A percentile compares a stretch with the other conserved stretches of the same genome.
These are phyloP conservation scores for Platismatia glauca DNA, from an alignment of 495 filamentous ascomycete species.

Conservation along the genomic window DNA sequence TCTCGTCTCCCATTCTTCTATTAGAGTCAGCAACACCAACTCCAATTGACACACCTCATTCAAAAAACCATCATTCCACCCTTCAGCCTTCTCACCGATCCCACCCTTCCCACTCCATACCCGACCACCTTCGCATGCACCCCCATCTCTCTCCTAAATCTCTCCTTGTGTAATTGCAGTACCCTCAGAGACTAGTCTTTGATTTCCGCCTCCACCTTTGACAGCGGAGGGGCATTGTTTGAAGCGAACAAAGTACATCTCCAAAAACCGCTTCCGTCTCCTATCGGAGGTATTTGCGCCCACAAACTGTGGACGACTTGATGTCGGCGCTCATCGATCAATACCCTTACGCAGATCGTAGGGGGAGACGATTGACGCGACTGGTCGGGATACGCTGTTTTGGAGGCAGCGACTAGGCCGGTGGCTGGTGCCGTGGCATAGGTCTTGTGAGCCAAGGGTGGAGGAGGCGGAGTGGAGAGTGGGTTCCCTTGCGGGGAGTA, in stretches of 20 bases:
- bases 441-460: constrained; percentile 39
- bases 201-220: constrained; percentile 58
- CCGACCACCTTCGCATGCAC: constrained; percentile 1
- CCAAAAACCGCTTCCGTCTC: constrained; percentile 64
- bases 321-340: constrained; percentile 60
- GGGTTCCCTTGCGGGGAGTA: constrained; percentile 29
- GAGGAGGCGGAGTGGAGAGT: constrained; percentile 37
- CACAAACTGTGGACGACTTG: constrained; percentile 25
- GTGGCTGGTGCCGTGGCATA: constrained; percentile 46
- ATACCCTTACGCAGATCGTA: constrained; percentile 39
- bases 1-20: constrained; percentile 1
- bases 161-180: constrained; percentile 66
- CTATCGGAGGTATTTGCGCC: constrained; percentile 30
- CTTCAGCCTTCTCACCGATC: constrained; percentile 11
- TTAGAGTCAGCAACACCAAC: not conserved
- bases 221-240: constrained; percentile 45
- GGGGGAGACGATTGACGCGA: constrained; percentile 68
- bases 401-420: constrained; percentile 35
- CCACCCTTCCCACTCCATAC: constrained; percentile 5
- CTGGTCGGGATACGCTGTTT: constrained; percentile 45
- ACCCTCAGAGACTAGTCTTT: constrained; percentile 80
- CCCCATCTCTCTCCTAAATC: constrained; percentile 21
- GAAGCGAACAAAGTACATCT: constrained; percentile 76
- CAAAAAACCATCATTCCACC: constrained; percentile 21
- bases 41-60: constrained; percentile 9